Evolutionary conservation across 2,329 filamentous ascomycete species (phyloP).

Genomic region (Botryotinia convoluta): DNA sequence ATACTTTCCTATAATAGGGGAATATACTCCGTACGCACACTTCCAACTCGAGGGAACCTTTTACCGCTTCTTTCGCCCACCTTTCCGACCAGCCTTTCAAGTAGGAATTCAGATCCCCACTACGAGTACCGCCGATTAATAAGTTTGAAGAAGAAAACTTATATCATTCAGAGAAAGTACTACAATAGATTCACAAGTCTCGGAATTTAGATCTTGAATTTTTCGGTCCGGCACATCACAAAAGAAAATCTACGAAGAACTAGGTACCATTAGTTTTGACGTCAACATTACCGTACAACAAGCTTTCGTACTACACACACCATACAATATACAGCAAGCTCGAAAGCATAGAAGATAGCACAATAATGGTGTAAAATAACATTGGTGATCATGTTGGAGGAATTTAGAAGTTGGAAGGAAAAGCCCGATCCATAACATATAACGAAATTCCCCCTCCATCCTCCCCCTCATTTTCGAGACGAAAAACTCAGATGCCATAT

Average conservation of each 20-base stretch:
- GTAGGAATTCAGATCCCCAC: constrained; percentile 13
- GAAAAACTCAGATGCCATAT: neutral
- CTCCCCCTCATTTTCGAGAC: constrained; percentile 1
- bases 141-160: constrained; percentile 12
- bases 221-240: neutral
- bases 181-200: neutral
- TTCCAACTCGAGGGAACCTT: constrained; percentile 9
- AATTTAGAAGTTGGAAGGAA: constrained; percentile 22
- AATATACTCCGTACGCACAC: constrained; percentile 1
- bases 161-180: constrained; percentile 17
- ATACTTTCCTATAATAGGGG: constrained; percentile 7
- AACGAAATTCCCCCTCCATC: constrained; percentile 2
- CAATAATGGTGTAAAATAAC: constrained; percentile 18
- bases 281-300: constrained; percentile 5
- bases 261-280: constrained; percentile 1
- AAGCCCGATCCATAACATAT: constrained; percentile 21
- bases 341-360: constrained; percentile 1
- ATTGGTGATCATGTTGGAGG: constrained; percentile 22
- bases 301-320: neutral
- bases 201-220: constrained; percentile 4
- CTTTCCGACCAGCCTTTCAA: constrained; percentile 18
- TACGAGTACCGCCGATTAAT: constrained; percentile 15
- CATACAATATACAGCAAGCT: neutral
- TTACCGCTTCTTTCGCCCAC: constrained; percentile 22
- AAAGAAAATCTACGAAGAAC: neutral